Evolutionary conservation across 352 stramenopile species (phyloP).

Genomic region (Globisporangium uncinulatum): DNA sequence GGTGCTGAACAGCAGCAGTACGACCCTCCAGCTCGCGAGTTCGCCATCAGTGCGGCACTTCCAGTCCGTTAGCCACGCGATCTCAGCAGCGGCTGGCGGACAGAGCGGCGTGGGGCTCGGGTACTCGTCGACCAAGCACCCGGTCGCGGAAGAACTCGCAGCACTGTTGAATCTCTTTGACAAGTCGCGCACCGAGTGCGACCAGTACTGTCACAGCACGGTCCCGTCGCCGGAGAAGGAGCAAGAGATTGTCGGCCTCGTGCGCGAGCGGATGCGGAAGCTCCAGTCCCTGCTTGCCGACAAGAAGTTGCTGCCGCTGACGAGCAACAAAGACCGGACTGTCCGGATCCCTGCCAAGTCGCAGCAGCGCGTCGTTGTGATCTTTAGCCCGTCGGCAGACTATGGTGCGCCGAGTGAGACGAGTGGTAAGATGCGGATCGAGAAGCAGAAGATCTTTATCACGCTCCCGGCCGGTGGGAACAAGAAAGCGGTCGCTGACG

Average conservation of each 20-base stretch:
- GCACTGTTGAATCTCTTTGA: constrained; percentile 65
- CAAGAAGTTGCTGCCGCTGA: constrained; percentile 64
- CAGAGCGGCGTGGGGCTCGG: neutral
- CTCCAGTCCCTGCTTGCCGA: constrained; percentile 61
- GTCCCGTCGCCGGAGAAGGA: constrained; percentile 62
- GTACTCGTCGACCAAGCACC: constrained; percentile 9
- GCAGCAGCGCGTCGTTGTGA: constrained; percentile 66
- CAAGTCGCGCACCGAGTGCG: constrained; percentile 58
- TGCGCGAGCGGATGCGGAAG: constrained; percentile 63
- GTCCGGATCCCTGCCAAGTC: constrained; percentile 75
- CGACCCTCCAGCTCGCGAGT: neutral
- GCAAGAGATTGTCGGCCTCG: constrained; percentile 72
- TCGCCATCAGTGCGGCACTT: constrained; percentile 2
- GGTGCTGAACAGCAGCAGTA: constrained; percentile 1
- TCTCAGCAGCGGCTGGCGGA: neutral
- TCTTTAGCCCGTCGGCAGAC: constrained; percentile 59
- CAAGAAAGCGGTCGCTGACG: constrained; percentile 71
- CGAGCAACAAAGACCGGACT: constrained; percentile 68
- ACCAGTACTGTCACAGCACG: constrained; percentile 64
- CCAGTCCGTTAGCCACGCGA: constrained; percentile 3
- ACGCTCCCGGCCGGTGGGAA: constrained; percentile 81
- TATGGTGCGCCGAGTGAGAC: constrained; percentile 28
- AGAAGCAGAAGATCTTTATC: constrained; percentile 88
- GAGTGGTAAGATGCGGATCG: constrained; percentile 57
- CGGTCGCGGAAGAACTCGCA: constrained; percentile 34